Conservation (phyloP, 2,329 filamentous ascomycete genomes). For the Septoria petroselini region DNA sequence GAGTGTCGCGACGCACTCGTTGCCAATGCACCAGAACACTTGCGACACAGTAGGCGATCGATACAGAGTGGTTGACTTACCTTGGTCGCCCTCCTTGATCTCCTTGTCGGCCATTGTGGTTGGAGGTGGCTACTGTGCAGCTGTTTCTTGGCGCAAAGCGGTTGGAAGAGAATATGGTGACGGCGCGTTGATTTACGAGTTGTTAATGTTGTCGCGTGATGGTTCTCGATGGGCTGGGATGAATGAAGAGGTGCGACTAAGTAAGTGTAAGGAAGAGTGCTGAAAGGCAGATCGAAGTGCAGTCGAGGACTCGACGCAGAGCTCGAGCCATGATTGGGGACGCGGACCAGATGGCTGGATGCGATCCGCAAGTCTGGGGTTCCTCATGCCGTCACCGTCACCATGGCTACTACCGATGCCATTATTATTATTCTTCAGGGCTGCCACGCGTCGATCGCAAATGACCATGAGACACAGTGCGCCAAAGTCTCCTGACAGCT, state of each 20-base stretch:
- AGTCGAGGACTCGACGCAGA: constrained; percentile 7
- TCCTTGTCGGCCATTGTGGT: constrained; percentile 46
- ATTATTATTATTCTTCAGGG: not conserved
- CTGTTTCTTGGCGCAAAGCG: constrained; percentile 26
- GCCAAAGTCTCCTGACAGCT: not conserved
- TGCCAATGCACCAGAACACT: constrained; percentile 21
- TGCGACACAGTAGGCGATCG: constrained; percentile 20
- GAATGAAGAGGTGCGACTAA: constrained; percentile 5
- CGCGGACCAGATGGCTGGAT: too few relatives aligned
- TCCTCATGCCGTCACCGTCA: constrained; percentile 5
- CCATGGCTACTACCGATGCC: constrained; percentile 12
- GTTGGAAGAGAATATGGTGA: constrained; percentile 12
- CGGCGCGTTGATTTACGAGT: constrained; percentile 14
- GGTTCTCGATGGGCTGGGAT: constrained; percentile 17
- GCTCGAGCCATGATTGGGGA: constrained; percentile 6
- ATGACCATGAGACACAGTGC: not conserved
- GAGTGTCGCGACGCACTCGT: constrained; percentile 9
- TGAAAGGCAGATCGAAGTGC: constrained; percentile 8
- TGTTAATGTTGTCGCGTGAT: constrained; percentile 26
- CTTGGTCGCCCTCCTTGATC: constrained; percentile 48
- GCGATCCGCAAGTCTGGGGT: not conserved
- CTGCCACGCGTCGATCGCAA: not conserved
- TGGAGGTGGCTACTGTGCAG: constrained; percentile 6
- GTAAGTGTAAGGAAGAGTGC: not conserved
- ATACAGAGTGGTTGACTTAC: constrained; percentile 24